A percentile compares a stretch with the other conserved stretches of the same genome.
Evolutionary conservation across 1,284 basidiomycete species (phyloP).

Genomic region (Ustilago cynodontis): DNA sequence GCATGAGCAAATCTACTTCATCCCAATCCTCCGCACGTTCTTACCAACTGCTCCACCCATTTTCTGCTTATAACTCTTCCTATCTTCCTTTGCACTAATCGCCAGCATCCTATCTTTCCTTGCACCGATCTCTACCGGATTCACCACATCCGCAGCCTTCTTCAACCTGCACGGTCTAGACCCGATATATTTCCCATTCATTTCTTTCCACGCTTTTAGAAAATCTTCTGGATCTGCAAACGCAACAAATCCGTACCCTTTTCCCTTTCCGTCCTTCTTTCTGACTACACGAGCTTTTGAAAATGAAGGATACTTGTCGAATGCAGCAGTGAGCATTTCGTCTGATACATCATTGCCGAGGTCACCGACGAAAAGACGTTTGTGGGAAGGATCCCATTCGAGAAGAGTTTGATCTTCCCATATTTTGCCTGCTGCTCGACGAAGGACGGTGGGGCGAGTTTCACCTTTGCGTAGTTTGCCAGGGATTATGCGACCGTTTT

Average conservation of each 20-base stretch:
- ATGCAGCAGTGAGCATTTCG: constrained; percentile 89
- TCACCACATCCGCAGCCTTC: constrained; percentile 63
- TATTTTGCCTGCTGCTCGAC: constrained; percentile 92
- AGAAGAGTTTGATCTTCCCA: constrained; percentile 98
- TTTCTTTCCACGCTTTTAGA: constrained; percentile 98
- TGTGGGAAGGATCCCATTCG: constrained; percentile 99
- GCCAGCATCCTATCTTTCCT: constrained; percentile 67
- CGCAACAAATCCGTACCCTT: constrained; percentile 91
- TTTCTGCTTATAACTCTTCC: constrained; percentile 53
- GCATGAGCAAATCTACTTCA: constrained; percentile 30
- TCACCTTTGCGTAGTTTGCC: constrained; percentile 80
- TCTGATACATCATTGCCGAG: constrained; percentile 98
- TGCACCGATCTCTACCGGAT: constrained; percentile 61
- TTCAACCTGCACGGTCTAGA: constrained; percentile 66
- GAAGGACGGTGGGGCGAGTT: constrained; percentile 90
- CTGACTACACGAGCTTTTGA: constrained; percentile 95
- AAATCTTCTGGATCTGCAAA: constrained; percentile 99
- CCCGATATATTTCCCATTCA: constrained; percentile 81
- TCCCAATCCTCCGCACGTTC: constrained; percentile 47
- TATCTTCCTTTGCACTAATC: constrained; percentile 58
- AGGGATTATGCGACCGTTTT: constrained; percentile 45
- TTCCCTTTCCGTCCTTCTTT: constrained; percentile 83
- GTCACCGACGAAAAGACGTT: constrained; percentile 96
- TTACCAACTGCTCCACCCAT: constrained; percentile 68
- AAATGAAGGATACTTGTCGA: constrained; percentile 88